Evolutionary conservation across 1,139 yeast genomes (phyloP).

Genomic region (Pichia sp.): DNA sequence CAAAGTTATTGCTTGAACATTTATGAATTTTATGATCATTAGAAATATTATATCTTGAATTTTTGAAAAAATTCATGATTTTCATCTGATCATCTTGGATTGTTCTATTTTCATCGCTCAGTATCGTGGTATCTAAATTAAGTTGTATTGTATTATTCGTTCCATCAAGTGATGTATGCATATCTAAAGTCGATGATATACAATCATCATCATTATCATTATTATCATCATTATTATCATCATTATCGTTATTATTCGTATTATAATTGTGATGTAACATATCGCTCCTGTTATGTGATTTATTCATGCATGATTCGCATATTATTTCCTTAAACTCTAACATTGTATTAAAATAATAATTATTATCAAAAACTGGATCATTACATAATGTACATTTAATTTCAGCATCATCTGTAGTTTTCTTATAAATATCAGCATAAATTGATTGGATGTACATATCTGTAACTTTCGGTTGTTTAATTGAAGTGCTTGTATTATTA

Average conservation of each 20-base stretch:
- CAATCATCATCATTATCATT: background rate
- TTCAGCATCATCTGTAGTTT: background rate
- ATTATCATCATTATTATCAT: background rate
- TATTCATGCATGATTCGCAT: conserved; percentile 48
- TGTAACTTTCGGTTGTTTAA: background rate
- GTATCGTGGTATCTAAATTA: conserved; percentile 1
- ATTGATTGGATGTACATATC: conserved; percentile 10
- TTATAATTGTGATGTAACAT: too few species aligned
- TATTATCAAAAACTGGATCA: conserved; percentile 57
- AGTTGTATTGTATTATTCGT: conserved; percentile 3
- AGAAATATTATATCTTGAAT: background rate
- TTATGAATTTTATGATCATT: background rate
- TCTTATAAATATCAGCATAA: conserved; percentile 3
- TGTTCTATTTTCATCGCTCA: conserved; percentile 7
- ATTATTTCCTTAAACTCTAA: conserved; percentile 45
- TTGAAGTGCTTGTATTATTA: background rate
- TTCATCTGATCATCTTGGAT: background rate
- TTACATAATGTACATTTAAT: conserved; percentile 34
- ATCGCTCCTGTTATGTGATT: too few species aligned
- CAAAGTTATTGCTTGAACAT: background rate
- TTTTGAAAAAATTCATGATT: too few species aligned
- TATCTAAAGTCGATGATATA: conserved; percentile 28
- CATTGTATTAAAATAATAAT: conserved; percentile 35
- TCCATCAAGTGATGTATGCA: background rate
- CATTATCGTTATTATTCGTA: background rate